Base-by-base conservation (phyloP, 768 basidiomycete species). In the Dentipellis sp. region DNA sequence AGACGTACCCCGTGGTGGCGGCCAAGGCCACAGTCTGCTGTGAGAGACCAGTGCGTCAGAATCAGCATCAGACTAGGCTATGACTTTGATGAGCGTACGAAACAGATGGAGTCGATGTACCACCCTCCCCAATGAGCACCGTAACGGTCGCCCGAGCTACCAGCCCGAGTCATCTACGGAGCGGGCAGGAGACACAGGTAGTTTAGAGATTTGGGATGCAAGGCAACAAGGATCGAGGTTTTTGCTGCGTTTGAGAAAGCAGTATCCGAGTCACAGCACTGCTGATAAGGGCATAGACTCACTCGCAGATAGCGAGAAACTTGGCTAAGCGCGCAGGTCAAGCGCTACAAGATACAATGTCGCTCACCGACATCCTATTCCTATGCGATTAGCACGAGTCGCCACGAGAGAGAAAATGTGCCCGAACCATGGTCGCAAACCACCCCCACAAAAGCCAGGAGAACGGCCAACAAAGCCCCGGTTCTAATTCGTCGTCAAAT, bases 401-500 rank as follows among this genome's bases (percentile, higher is more conserved):
- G 40, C 7, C 17, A 14, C 14, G 14, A 16, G 7, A 7, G 14
- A 42, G 17, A 42, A 19, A 1, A 14, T n/a, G 17, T 42, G 7
- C 56, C 35, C 45, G 53, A 47, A 75, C 74, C 77, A 70, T 78
- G 78, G 58, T 78, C 77, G 57, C 75, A 78, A 56, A 78, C 77
- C 1, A 79, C 70, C 1, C 78, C 76, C 0, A 76, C 65, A 56
- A 78, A 77, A 5, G 77, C 75, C 53, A 72, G 71, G 19, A 69
- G 55, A 23, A 75, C 66, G 2, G 66, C 66, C 6, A 70, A 76
- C 70, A n/a, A 77, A 63, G 8, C 71, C 75, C 56, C 74, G 70
- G 45, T 68, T 68, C 14, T 77, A 79, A 59, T 78, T 78, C 75
- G 82, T 77, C 0, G 81, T 82, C 38, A 81, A 56, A 59, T 81